Percentiles rank a stretch among this genome's conserved stretches.
Evolutionary conservation across 2,329 filamentous ascomycete genomes (phyloP).

Genomic region (Tolypocladium sp.): DNA sequence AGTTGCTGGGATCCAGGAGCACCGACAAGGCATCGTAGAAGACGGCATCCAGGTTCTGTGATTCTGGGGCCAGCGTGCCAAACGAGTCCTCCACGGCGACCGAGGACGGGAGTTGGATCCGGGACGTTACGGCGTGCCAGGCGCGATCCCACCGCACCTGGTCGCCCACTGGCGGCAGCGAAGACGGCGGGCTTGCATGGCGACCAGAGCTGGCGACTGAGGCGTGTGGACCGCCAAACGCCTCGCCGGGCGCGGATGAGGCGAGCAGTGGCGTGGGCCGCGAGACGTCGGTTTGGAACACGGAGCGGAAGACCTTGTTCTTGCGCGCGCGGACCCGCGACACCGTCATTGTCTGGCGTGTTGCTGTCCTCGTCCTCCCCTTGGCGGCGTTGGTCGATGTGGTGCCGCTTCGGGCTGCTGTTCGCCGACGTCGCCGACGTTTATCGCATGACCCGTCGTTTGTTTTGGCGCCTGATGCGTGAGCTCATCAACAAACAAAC

Average conservation of each 20-base stretch:
- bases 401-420: background rate
- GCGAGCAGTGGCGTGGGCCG: slow-evolving; percentile 36
- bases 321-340: slow-evolving; percentile 37
- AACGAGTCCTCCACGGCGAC: slow-evolving; percentile 46
- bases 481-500: background rate
- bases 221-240: slow-evolving; percentile 32
- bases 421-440: background rate
- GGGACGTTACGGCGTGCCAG: slow-evolving; percentile 52
- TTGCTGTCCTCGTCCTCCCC: background rate
- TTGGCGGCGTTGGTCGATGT: background rate
- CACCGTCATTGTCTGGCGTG: slow-evolving; percentile 21
- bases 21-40: slow-evolving; percentile 46
- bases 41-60: slow-evolving; percentile 29
- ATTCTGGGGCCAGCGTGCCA: slow-evolving; percentile 34
- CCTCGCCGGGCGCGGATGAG: slow-evolving; percentile 31
- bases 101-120: slow-evolving; percentile 46
- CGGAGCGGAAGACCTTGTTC: slow-evolving; percentile 43
- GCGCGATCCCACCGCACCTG: slow-evolving; percentile 52
- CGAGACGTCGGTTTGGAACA: slow-evolving; percentile 43
- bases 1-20: slow-evolving; percentile 36
- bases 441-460: background rate
- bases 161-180: slow-evolving; percentile 25
- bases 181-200: slow-evolving; percentile 8
- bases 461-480: background rate
- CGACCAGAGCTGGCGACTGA: slow-evolving; percentile 8